Base-by-base conservation (phyloP, 352 stramenopile genomes). In the Pythium rishiriense region DNA sequence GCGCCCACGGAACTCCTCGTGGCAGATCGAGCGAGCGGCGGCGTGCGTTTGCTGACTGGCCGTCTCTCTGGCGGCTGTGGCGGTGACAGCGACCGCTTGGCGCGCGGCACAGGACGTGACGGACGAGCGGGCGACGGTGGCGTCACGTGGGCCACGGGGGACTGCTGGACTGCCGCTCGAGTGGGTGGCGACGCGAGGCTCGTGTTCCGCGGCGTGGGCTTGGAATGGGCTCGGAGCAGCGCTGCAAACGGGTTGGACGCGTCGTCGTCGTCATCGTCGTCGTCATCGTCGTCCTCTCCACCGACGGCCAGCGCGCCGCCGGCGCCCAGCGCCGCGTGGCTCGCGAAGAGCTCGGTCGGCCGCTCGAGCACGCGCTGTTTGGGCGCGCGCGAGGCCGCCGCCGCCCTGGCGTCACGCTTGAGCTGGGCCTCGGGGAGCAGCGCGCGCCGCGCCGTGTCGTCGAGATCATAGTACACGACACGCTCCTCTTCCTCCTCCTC, bases 211-310 rank as follows among this genome's bases (percentile, higher is more conserved):
- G 22, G 24, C 47, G 11, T 8, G n/a, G 35, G 41, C 39, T 61
- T 43, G 25, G n/a, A n/a, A n/a, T n/a, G n/a, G n/a, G 25, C 24
- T 22, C 82, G 69, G 22, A 91, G 39, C 19, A 91, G 59, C 17
- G 77, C 82, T 25, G 79, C 83, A 58, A 91, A 91, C 24, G 83
- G 83, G 58, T 91, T 90, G 52, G 75, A 71, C 10, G 78, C 62
- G 2, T 73, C 54, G n/a, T 58, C 56, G 8, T 68, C 61, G 1
- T 68, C 47, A 19, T 74, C 62, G 15, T 74, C 58, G 1, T 71
- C 62, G 21, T 53, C 76, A 10, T 67, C 73, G 17, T 79, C 59
- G 12, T 25, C 66, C 33, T 78, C 76, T 70, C 25, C 59, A 49
- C 29, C 66, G 14, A 70, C 14, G 19, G 10, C 24, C 22, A 66